phyloP scores from a whole-genome alignment of 2,329 filamentous ascomycete genomes.

The Alternaria atra region DNA sequence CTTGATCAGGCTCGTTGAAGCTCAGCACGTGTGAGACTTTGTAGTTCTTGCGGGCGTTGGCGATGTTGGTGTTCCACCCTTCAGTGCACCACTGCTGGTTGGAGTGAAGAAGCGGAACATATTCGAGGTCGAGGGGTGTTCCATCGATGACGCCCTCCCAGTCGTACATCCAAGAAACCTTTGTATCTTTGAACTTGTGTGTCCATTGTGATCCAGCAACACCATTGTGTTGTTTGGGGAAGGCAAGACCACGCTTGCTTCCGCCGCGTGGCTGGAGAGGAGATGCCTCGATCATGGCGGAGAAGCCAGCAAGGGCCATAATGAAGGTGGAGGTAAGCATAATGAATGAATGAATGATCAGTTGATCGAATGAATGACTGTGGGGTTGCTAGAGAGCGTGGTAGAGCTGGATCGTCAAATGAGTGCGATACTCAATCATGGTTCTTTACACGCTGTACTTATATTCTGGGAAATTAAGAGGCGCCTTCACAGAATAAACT shows the following conservation, averaged over 20 bases:
- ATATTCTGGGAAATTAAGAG: slow-evolving; percentile 21
- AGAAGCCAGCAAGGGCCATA: slow-evolving; percentile 42
- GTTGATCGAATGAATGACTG: slow-evolving; percentile 24
- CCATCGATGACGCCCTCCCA: slow-evolving; percentile 64
- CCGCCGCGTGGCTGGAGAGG: slow-evolving; percentile 34
- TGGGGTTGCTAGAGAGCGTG: slow-evolving; percentile 22
- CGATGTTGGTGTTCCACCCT: slow-evolving; percentile 40
- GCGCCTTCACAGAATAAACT: slow-evolving; percentile 13
- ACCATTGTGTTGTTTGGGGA: slow-evolving; percentile 37
- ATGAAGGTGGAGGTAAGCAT: slow-evolving; percentile 37
- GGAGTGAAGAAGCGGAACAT: slow-evolving; percentile 64
- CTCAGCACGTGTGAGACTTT: slow-evolving; percentile 44
- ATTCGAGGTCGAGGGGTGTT: slow-evolving; percentile 61
- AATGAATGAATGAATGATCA: slow-evolving; percentile 18
- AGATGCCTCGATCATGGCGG: slow-evolving; percentile 37
- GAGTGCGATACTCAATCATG: background rate
- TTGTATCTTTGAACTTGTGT: slow-evolving; percentile 27
- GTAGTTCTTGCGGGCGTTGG: slow-evolving; percentile 39
- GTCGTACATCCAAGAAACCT: slow-evolving; percentile 72
- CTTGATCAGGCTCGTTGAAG: slow-evolving; percentile 53
- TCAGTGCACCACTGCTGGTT: slow-evolving; percentile 37
- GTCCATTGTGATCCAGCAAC: slow-evolving; percentile 34
- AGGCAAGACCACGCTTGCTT: slow-evolving; percentile 45
- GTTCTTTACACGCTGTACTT: slow-evolving; percentile 15
- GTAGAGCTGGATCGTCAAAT: slow-evolving; percentile 7